Base-by-base conservation (phyloP, 2,329 filamentous ascomycete species). In the Teratosphaeria destructans region DNA sequence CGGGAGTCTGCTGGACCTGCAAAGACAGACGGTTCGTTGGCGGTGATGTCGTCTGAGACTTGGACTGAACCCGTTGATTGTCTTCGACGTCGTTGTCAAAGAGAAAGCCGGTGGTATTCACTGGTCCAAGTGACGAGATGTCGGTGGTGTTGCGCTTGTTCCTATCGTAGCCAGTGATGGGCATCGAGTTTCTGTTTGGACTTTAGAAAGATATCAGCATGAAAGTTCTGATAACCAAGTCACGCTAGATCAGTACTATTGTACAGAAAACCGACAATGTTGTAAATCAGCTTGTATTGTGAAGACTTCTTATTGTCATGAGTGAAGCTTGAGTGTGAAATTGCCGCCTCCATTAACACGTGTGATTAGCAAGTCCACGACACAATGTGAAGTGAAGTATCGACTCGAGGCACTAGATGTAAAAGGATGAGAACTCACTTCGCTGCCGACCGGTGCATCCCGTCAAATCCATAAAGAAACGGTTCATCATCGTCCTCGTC, bases 151-250 rank as follows among this genome's bases (percentile, higher is more conserved):
- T 85, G 70, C 87, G 85, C 67, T 85, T 76, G 32, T 49, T 49
- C 63, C 86, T 83, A 65, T 87, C 83, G 65, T 85, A 84, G 61
- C 82, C 82, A 55, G 88, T 90, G 57, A 93, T 88, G 35, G 93
- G 93, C 88, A 96, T 92, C 4, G 93, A 96, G 75, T 95, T 95
- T 64, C 93, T 88, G 73, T 96, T 95, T 62, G 87, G 81, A 66
- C 90, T 95, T 67, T 26, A 56, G 57, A 57, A 67, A 64, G 60
- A 58, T 54, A 23, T 49, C 16, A 49, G 43, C 43, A 10, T n/a
- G 19, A 49, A 49, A 49, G 43, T 49, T 49, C 19, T 23, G 43
- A n/a, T 23, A 19, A 23, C 19, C 5, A 49, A 49, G 19, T 23
- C 43, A 49, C 23, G 43, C n/a, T 23, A 19, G 8, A 19, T n/a